Percentiles rank a stretch among this genome's conserved stretches.
phyloP scores from a whole-genome alignment of 1,284 basidiomycete species.

The Coniophora puteana region DNA sequence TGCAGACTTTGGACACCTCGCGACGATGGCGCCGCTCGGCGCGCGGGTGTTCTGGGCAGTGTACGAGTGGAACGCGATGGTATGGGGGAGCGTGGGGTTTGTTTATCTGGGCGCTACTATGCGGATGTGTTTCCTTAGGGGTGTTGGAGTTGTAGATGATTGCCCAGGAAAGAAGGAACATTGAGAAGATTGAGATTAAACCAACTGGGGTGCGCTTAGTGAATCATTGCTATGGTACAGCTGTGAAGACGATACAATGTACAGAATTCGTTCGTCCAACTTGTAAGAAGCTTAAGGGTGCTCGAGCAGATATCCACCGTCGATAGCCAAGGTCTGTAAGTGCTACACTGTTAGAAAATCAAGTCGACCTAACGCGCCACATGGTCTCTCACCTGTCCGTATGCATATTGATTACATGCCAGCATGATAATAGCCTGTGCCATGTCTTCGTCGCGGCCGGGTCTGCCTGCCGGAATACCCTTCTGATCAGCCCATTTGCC shows the following conservation, averaged over 20 bases:
- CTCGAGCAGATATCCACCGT: constrained; percentile 31
- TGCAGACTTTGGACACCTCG: constrained; percentile 49
- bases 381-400: constrained; percentile 27
- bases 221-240: constrained; percentile 18
- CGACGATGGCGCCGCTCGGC: too few species aligned
- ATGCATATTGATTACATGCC: constrained; percentile 31
- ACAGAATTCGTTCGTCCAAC: constrained; percentile 43
- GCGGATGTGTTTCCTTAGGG: too few species aligned
- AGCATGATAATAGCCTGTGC: constrained; percentile 33
- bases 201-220: constrained; percentile 2
- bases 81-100: too few species aligned
- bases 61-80: too few species aligned
- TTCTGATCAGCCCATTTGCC: constrained; percentile 20
- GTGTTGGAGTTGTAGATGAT: too few species aligned
- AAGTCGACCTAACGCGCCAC: not conserved
- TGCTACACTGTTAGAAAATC: not conserved
- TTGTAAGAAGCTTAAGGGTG: constrained; percentile 33
- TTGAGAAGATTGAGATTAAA: constrained; percentile 5
- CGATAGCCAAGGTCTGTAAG: constrained; percentile 22
- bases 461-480: constrained; percentile 33
- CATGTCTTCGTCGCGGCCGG: constrained; percentile 34
- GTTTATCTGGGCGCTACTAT: too few species aligned
- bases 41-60: too few species aligned
- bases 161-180: constrained; percentile 5
- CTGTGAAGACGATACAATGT: constrained; percentile 23